Base-by-base conservation (phyloP, 768 basidiomycete species). In the Serendipita vermifera region DNA sequence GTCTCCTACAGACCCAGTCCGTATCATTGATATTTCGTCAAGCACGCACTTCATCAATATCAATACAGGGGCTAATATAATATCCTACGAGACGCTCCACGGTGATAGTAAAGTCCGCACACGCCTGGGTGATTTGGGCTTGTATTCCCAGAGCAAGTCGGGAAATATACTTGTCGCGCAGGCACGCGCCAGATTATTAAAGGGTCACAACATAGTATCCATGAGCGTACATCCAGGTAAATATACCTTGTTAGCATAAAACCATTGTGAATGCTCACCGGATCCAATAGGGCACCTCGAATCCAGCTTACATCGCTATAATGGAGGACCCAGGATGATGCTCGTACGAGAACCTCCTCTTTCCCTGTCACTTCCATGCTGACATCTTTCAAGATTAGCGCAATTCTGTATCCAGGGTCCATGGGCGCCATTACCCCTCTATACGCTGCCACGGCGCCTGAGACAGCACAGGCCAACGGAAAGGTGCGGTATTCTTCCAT, bases 401-500 rank as follows among this genome's bases (percentile, higher is more conserved):
- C n/a, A n/a, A 38, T 38, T 38, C 35, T 38, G 35, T 38, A 38
- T 33, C 51, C n/a, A 3, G 4, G n/a, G n/a, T 38, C 14, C 11
- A 15, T 24, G 17, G 61, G 61, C 17, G 61, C 59, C 15, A 38
- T 62, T 35, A 62, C 59, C 11, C 61, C 59, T 41, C 48, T 62
- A 2, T 62, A 36, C 31, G 59, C 46, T 9, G 61, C 59, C 13
- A 60, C 57, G 15, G 27, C 59, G 20, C 59, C 59, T 3, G 59
- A 62, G 32, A 55, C 59, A 5, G 51, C 5, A 0, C 6, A 55
- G 15, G 24, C 32, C 32, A 58, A 56, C 38, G 61, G 61, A n/a
- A 38, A 56, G 31, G 60, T 59, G 11, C n/a, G n/a, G n/a, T n/a
- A n/a, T n/a, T n/a, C n/a, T n/a, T n/a, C n/a, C n/a, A n/a, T n/a